A percentile compares a stretch with the other conserved stretches of the same genome.
These are phyloP conservation scores for Skeletonema menzelii DNA, from an alignment of 108 stramenopile genomes.

Conservation along the genomic window DNA sequence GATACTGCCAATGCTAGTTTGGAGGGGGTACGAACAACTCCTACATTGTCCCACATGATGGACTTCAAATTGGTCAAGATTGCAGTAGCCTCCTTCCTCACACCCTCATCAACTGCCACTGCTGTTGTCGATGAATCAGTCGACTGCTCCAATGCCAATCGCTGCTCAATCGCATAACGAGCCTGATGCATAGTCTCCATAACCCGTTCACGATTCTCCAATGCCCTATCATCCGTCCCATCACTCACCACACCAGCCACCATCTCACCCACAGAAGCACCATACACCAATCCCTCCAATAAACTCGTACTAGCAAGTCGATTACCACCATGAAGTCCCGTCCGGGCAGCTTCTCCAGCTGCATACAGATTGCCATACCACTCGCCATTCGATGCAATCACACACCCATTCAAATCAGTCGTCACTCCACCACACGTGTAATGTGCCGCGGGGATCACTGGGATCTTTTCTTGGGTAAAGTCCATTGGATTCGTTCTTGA, in stretches of 20 bases:
- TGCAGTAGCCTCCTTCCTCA: constrained; percentile 42
- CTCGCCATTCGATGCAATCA: constrained; percentile 31
- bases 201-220: constrained; percentile 4
- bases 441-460: constrained; percentile 92
- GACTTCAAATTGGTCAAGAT: constrained; percentile 59
- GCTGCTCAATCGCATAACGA: constrained; percentile 23
- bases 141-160: constrained; percentile 18
- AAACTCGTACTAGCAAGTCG: constrained; percentile 92
- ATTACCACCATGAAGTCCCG: constrained; percentile 95
- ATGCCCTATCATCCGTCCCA: constrained; percentile 4
- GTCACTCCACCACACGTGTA: constrained; percentile 93
- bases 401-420: constrained; percentile 79
- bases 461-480: constrained; percentile 76
- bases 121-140: not conserved
- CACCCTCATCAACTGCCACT: not conserved
- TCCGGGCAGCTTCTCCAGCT: constrained; percentile 92
- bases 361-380: constrained; percentile 71
- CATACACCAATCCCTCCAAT: constrained; percentile 94
- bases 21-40: constrained; percentile 81
- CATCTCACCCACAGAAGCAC: constrained; percentile 84
- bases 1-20: constrained; percentile 70
- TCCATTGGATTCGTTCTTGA: constrained; percentile 57
- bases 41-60: constrained; percentile 94
- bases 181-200: constrained; percentile 8
- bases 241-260: constrained; percentile 54